Evolutionary conservation across 1,284 basidiomycete species (phyloP).

Genomic region (Fistulinella cinereoalba): DNA sequence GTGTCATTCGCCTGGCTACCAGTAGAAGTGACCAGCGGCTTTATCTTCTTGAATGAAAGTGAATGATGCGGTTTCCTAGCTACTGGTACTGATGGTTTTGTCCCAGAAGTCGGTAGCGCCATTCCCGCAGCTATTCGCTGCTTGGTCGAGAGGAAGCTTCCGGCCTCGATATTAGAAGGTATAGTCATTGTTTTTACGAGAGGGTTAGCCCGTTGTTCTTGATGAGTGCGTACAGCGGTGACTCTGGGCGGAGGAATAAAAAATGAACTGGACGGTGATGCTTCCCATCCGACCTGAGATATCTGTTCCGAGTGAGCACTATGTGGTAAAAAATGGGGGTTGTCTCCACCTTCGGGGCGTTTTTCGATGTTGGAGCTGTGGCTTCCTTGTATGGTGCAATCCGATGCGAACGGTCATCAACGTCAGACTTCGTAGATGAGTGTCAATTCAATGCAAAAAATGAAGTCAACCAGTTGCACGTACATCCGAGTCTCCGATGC

Average conservation of each 20-base stretch:
- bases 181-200: constrained; percentile 28
- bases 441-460: neutral
- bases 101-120: constrained; percentile 29
- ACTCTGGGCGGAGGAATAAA: constrained; percentile 17
- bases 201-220: constrained; percentile 28
- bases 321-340: neutral
- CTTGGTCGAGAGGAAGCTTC: constrained; percentile 46
- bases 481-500: constrained; percentile 17
- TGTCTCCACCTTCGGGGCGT: constrained; percentile 18
- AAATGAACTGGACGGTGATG: neutral
- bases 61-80: constrained; percentile 26
- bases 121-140: constrained; percentile 44
- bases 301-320: constrained; percentile 9
- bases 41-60: constrained; percentile 47
- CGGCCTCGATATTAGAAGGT: constrained; percentile 22
- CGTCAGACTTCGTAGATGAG: constrained; percentile 4
- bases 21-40: constrained; percentile 8
- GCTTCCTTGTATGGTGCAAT: constrained; percentile 3
- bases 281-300: neutral
- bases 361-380: constrained; percentile 1
- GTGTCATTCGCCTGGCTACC: constrained; percentile 14
- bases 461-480: neutral
- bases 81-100: constrained; percentile 25
- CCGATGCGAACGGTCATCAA: constrained; percentile 5
- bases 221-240: constrained; percentile 27